Conservation (phyloP, 495 filamentous ascomycete species). For the Staphylotrichum tortipilum region DNA sequence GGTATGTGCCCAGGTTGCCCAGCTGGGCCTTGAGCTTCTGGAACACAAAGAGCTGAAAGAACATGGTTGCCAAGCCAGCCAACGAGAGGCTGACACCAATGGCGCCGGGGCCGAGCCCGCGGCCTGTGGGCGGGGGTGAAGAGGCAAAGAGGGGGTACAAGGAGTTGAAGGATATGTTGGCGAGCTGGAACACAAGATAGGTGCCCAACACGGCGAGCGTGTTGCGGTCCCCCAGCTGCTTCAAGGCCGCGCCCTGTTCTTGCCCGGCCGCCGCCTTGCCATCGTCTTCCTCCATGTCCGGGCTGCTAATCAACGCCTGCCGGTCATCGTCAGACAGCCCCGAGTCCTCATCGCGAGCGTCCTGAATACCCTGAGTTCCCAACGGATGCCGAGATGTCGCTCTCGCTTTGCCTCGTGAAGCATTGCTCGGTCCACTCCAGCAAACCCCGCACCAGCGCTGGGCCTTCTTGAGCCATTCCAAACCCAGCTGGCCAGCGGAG, state of each 20-base stretch:
- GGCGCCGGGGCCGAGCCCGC: slow-evolving; percentile 62
- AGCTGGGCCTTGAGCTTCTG: slow-evolving; percentile 67
- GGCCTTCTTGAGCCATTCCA: background rate
- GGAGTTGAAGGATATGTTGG: slow-evolving; percentile 83
- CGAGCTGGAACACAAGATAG: slow-evolving; percentile 80
- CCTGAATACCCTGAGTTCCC: background rate
- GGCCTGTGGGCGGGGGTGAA: slow-evolving; percentile 62
- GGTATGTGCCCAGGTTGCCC: slow-evolving; percentile 79
- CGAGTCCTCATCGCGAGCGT: background rate
- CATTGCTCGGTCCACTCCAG: background rate
- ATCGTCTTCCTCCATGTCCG: slow-evolving; percentile 25
- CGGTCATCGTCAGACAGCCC: slow-evolving; percentile 22
- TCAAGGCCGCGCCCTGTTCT: slow-evolving; percentile 35
- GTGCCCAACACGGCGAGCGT: slow-evolving; percentile 72
- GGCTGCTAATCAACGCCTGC: slow-evolving; percentile 13
- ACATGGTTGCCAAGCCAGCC: slow-evolving; percentile 71
- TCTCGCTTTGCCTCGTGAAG: background rate
- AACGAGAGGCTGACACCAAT: slow-evolving; percentile 84
- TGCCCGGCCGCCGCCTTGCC: slow-evolving; percentile 20
- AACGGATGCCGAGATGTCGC: no score
- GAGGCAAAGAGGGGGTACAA: slow-evolving; percentile 88
- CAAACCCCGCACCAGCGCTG: background rate
- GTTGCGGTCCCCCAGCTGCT: slow-evolving; percentile 61
- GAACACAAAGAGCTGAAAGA: slow-evolving; percentile 83
- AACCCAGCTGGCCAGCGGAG: background rate